Evolutionary conservation across 352 stramenopile genomes (phyloP).

Genomic region (Pythium sukuiense): DNA sequence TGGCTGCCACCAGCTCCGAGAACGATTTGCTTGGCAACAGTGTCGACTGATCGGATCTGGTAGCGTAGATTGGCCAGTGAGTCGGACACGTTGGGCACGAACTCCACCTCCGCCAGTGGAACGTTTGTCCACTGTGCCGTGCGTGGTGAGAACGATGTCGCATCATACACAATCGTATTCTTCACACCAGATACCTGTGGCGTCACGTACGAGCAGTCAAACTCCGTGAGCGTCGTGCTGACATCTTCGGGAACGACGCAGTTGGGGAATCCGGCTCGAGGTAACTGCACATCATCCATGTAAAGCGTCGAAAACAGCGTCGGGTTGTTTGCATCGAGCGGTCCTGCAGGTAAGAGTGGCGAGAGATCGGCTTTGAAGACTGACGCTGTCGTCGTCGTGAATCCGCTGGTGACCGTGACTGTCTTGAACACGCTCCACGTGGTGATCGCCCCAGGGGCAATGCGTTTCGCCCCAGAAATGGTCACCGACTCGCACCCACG

Average conservation of each 20-base stretch:
- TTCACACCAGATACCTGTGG: background rate
- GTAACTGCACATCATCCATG: slow-evolving; percentile 43
- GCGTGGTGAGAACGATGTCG: slow-evolving; percentile 42
- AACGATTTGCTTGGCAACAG: slow-evolving; percentile 22
- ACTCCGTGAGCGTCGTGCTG: slow-evolving; percentile 19
- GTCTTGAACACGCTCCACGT: slow-evolving; percentile 49
- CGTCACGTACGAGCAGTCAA: slow-evolving; percentile 40
- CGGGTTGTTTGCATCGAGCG: slow-evolving; percentile 21
- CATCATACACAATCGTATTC: slow-evolving; percentile 33
- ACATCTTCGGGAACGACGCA: slow-evolving; percentile 30
- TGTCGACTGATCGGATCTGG: slow-evolving; percentile 34
- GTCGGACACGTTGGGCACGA: slow-evolving; percentile 29
- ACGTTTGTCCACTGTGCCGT: slow-evolving; percentile 42
- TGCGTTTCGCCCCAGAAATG: slow-evolving; percentile 46
- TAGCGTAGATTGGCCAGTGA: slow-evolving; percentile 48
- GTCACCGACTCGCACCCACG: slow-evolving; percentile 64
- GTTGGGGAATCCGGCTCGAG: slow-evolving; percentile 59
- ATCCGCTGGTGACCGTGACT: slow-evolving; percentile 16
- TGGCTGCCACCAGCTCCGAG: slow-evolving; percentile 55
- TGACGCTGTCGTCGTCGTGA: slow-evolving; percentile 15
- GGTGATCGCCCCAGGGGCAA: slow-evolving; percentile 31
- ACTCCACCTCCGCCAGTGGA: slow-evolving; percentile 30
- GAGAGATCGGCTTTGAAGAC: slow-evolving; percentile 56
- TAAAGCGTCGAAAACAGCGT: slow-evolving; percentile 55
- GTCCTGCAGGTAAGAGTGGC: slow-evolving; percentile 35